Percentiles rank a stretch among this genome's conserved stretches.
Conservation (phyloP, 73 alveolate genomes). For the Paramecium biaurelia region DNA sequence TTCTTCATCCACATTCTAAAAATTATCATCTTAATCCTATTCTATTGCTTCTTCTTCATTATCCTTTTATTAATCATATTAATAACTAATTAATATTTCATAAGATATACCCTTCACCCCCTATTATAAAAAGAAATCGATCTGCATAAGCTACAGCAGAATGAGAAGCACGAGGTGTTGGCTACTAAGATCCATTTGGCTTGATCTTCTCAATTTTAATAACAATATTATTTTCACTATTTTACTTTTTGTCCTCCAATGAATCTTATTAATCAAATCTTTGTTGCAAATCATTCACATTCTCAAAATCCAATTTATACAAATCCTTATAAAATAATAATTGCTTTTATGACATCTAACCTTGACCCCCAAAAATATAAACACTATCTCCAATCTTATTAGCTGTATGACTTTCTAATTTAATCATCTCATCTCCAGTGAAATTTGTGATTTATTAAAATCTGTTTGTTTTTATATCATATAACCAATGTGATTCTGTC, state of each 20-base stretch:
- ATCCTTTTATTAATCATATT: background rate
- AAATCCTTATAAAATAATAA: constrained; percentile 50
- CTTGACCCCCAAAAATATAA: constrained; percentile 60
- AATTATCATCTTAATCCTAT: background rate
- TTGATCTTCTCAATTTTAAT: constrained; percentile 45
- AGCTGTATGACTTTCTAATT: constrained; percentile 57
- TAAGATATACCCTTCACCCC: constrained; percentile 52
- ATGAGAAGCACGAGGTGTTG: constrained; percentile 57
- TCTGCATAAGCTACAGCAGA: constrained; percentile 55
- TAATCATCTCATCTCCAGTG: constrained; percentile 22
- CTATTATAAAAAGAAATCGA: constrained; percentile 51
- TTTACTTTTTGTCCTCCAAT: background rate
- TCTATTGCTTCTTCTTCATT: background rate
- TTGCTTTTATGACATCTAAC: background rate
- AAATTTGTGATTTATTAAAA: background rate
- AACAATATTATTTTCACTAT: background rate
- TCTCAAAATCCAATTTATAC: constrained; percentile 52
- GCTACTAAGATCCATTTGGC: constrained; percentile 27
- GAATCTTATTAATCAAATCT: background rate
- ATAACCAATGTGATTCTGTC: constrained; percentile 38
- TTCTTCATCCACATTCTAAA: background rate
- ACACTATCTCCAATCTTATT: constrained; percentile 34
- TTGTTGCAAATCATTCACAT: background rate
- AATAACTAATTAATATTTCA: background rate
- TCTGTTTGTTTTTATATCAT: background rate